Conservation (phyloP, 495 filamentous ascomycete species). For the Podospora pseudopauciseta region DNA sequence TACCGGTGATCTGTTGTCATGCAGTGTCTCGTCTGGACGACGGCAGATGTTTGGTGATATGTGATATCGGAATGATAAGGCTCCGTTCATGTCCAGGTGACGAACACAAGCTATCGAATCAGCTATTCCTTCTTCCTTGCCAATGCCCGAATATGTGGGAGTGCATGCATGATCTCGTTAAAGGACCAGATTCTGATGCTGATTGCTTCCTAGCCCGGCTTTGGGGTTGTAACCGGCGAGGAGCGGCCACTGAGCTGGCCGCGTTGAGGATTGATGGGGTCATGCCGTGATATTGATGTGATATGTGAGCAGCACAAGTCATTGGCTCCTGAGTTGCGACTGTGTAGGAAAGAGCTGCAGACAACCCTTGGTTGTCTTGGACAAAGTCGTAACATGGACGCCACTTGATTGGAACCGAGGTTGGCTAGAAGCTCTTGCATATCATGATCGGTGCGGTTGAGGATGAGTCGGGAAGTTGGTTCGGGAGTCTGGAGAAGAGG, state of each 20-base stretch:
- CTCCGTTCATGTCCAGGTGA: background rate
- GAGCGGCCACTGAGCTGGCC: background rate
- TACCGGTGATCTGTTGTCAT: background rate
- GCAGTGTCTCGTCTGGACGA: background rate
- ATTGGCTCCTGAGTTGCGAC: background rate
- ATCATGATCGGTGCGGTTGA: background rate
- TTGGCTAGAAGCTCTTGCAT: background rate
- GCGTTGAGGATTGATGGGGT: background rate
- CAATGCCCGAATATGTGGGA: background rate
- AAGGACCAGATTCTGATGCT: background rate
- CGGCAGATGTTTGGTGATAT: background rate
- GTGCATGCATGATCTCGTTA: constrained; percentile 5
- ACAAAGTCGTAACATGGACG: background rate
- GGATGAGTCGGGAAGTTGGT: background rate
- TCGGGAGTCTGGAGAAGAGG: background rate
- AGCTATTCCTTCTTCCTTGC: background rate
- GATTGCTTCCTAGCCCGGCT: background rate
- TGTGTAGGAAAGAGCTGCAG: background rate
- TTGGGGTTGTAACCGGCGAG: background rate
- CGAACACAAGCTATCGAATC: background rate
- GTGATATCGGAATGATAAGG: background rate
- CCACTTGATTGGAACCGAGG: background rate
- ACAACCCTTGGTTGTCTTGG: background rate
- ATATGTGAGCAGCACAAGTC: constrained; percentile 2
- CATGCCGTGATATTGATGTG: background rate